Evolutionary conservation across 768 basidiomycete species (phyloP).

Genomic region (Termitomyces sp.): DNA sequence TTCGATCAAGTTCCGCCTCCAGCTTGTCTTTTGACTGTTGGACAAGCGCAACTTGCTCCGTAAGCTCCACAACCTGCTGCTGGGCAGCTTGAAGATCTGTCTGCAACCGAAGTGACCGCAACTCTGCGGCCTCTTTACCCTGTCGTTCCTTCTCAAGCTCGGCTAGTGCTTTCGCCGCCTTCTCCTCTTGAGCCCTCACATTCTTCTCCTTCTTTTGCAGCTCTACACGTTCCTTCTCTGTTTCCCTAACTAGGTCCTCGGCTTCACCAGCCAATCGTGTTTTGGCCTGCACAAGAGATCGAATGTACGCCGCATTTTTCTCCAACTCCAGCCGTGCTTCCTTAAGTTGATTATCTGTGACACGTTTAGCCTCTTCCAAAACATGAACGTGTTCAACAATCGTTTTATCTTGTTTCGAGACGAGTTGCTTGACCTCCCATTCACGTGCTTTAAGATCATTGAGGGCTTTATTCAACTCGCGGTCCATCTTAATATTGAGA

Average conservation of each 20-base stretch:
- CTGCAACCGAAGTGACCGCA: constrained; percentile 56
- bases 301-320: constrained; percentile 70
- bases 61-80: constrained; percentile 53
- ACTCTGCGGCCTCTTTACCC: constrained; percentile 61
- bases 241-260: constrained; percentile 77
- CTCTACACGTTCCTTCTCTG: constrained; percentile 64
- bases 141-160: constrained; percentile 67
- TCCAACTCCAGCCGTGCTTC: constrained; percentile 78
- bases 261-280: constrained; percentile 69
- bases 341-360: constrained; percentile 87
- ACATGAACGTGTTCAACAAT: constrained; percentile 98
- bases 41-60: constrained; percentile 46
- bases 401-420: constrained; percentile 92
- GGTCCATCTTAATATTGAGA: constrained; percentile 65
- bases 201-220: constrained; percentile 69
- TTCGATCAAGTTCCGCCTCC: constrained; percentile 61
- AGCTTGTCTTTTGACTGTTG: constrained; percentile 63
- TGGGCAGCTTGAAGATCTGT: constrained; percentile 53
- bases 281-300: constrained; percentile 84
- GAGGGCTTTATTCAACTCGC: constrained; percentile 78
- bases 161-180: constrained; percentile 47
- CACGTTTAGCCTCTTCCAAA: constrained; percentile 90
- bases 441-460: constrained; percentile 78
- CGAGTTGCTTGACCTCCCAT: constrained; percentile 82
- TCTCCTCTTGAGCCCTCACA: constrained; percentile 57